Conservation (phyloP, 163 green algal species). For the Scenedesmus sp. region DNA sequence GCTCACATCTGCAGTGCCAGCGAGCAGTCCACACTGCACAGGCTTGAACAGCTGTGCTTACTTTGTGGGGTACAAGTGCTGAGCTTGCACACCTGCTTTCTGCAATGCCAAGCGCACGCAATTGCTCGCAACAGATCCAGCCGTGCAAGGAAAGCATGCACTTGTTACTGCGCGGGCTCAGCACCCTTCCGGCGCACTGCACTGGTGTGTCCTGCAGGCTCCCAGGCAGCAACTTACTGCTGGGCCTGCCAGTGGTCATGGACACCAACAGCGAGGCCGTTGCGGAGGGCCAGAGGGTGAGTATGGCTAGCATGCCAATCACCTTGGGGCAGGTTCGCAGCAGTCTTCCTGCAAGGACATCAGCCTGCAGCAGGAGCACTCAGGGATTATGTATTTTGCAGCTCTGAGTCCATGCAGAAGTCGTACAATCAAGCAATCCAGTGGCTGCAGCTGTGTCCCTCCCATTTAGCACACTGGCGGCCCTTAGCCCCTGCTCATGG, state of each 20-base stretch:
- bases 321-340: not conserved
- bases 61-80: not conserved
- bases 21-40: not conserved
- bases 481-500: no score
- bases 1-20: not conserved
- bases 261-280: constrained; percentile 76
- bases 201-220: constrained; percentile 57
- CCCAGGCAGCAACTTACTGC: constrained; percentile 71
- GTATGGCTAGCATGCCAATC: not conserved
- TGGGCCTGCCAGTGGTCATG: constrained; percentile 82
- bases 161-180: not conserved
- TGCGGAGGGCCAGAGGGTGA: constrained; percentile 69
- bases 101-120: not conserved
- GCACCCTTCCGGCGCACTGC: not conserved
- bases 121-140: not conserved
- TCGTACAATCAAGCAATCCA: no score
- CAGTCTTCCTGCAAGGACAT: not conserved
- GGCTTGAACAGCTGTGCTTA: not conserved
- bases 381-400: not conserved
- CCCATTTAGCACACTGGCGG: no score
- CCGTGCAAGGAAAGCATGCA: not conserved
- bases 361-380: not conserved
- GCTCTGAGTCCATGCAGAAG: no score
- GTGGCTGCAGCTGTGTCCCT: no score
- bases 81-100: not conserved